Evolutionary conservation across 1,139 yeast genomes (phyloP), one percentile per base, ranked within the genome.

Genomic region (Blastobotrys aristatus): DNA sequence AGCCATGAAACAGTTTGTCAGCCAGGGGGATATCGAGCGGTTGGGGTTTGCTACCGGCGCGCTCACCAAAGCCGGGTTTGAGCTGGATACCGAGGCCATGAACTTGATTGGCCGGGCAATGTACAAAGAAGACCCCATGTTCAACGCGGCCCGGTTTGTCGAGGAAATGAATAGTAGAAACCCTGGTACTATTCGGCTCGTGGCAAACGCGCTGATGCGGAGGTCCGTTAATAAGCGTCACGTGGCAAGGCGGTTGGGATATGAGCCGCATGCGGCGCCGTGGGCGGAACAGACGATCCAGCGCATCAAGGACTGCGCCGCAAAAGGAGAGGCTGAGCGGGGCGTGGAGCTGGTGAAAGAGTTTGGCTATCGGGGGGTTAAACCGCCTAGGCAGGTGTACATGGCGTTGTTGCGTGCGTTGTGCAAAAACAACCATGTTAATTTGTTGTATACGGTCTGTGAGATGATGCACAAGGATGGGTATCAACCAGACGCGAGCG

Each of bases 301-400:
- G 22, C 37, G 16, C 5, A 41, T 41, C 16, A 24, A 42, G 11
- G 10, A 13, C 20, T 13, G 7, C 17, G 34, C 30, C 4, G 2
- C 2, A 16, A 4, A 6, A 10, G 29, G 34, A 6, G 13, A 39
- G 8, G 49, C 56, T 8, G 53, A 49, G 4, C 32, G 46, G 27
- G 56, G 53, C 5, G 35, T 54, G 13, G 39, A 40, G 7, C 36
- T 47, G 11, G 37, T 57, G 22, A 57, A 55, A 31, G 54, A 50
- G 21, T 27, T 54, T 20, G 39, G 46, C 8, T 44, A 57, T 11
- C 47, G 56, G 26, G 55, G 60, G 2, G 43, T 55, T 10, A 41
- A 47, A 10, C 59, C 60, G 7, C 43, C 51, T 7, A 45, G 44
- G 27, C 44, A 41, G 10, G 42, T 51, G 29, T 56, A 55, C 34